Conservation (phyloP, 345 rosid genomes). For the Salix suchowensis region DNA sequence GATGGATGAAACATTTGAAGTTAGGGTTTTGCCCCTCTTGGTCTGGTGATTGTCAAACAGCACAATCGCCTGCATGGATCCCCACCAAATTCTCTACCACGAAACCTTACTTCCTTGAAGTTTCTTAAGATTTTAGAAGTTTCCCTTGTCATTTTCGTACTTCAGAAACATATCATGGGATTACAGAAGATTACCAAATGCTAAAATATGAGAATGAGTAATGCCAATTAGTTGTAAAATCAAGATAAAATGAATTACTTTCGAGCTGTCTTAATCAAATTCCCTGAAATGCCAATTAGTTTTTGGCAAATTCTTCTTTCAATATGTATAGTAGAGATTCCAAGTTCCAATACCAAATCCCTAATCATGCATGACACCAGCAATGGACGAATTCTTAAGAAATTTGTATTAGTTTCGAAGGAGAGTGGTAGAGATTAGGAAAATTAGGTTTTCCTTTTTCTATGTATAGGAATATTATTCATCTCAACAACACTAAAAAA, state of each 20-base stretch:
- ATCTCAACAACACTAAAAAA: too few species aligned
- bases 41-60: constrained; percentile 14
- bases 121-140: constrained; percentile 8
- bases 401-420: too few species aligned
- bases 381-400: not conserved
- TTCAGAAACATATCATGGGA: not conserved
- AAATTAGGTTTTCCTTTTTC: too few species aligned
- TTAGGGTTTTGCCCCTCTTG: not conserved
- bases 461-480: too few species aligned
- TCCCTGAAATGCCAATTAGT: not conserved
- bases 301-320: not conserved
- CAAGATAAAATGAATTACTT: not conserved
- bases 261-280: not conserved
- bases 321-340: not conserved
- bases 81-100: not conserved
- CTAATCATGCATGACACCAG: not conserved
- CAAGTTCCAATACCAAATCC: not conserved
- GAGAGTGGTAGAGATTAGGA: not conserved
- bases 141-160: constrained; percentile 23
- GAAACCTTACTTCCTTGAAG: constrained; percentile 9
- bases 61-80: not conserved
- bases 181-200: not conserved
- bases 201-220: not conserved
- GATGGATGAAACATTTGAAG: not conserved
- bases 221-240: not conserved